Base-by-base conservation (phyloP, 2,329 filamentous ascomycete species). In the Alternaria sp. region DNA sequence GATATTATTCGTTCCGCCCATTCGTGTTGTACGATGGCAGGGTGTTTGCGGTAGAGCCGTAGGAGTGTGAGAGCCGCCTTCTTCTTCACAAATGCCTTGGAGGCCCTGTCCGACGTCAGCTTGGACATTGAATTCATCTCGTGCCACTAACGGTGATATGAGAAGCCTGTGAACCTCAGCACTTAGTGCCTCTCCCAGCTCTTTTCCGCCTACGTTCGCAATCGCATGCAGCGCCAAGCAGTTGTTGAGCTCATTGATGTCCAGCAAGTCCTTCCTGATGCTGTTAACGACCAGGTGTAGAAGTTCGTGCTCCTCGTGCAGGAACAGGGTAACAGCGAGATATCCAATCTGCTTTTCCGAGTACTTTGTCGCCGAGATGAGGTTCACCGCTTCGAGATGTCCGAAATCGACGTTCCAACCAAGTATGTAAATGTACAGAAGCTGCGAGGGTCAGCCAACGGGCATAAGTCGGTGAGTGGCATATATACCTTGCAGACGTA, bases 281-380 rank as follows among this genome's bases (percentile, higher is more conserved):
- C 94, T 98, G 82, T 99, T 99, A 72, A 99, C 93, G 31, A 99
- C 95, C 67, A 99, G 81, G 78, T 98, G 95, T 63, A 99, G 82
- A 63, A 99, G 85, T 79, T 99, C 95, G 80, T 99, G 95, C 78
- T 96, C 88, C 80, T 99, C 95, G 79, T 99, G 95, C 39, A 99
- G 83, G 80, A 99, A 98, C 54, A 99, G 84, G 2, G 95, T 99
- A 79, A 99, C 96, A 52, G 95, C 95, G 70, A 99, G 85, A 77
- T 99, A 99, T 55, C 95, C 95, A 75, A 99, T 99, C 83, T 99
- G 95, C 82, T 99, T 99, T 78, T 99, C 95, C 23, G 94, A 98
- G 80, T 98, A 99, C 77, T 98, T 99, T 74, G 85, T 93, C 55
- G 94, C 93, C 28, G 94, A 97, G 69, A 99, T 96, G 72, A 99